Base-by-base conservation (phyloP, 768 basidiomycete genomes). In the Sistotremastrum niveocremeum region DNA sequence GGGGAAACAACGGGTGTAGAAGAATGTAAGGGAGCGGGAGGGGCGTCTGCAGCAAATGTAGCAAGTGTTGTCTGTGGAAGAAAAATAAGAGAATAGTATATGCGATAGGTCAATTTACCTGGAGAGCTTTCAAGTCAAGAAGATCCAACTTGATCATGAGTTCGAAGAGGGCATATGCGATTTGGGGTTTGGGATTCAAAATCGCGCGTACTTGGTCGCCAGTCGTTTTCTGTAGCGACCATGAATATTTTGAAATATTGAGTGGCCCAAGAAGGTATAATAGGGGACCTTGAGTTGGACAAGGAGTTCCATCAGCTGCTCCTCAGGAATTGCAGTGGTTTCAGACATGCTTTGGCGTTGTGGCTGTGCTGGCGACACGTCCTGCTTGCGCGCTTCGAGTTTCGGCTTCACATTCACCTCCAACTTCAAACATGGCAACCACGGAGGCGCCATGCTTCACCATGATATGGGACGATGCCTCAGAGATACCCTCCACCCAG, bases 121-220 rank as follows among this genome's bases (percentile, higher is more conserved):
- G 81, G 52, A 85, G 76, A 5, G 84, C 81, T 39, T 84, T 78
- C 41, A 82, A 68, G 42, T 84, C 76, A 35, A 86, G 69, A 0
- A 80, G 81, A 46, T 80, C 77, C 64, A 86, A 76, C 46, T 74
- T 76, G 20, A 84, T 82, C 82, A 86, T 84, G 35, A 85, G 72
- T 0, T 72, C 71, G 48, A 87, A 81, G 0, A 87, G 65, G 2
- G 80, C 81, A 59, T 84, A 85, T 0, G 83, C 77, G 46, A 87
- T 84, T 44, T 78, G 77, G 0, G 84, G 84, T 50, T 83, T 81
- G 10, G 70, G 68, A 52, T 81, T 80, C 38, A 87, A 67, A 54
- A 87, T 82, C 33, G 69, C 66, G 12, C 73, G 69, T 2, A 82
- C 83, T 31, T 81, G 77, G 29, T 72, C 72, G 32, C 82, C 79